A percentile compares a stretch with the other conserved stretches of the same genome.
Evolutionary conservation across 2,329 filamentous ascomycete species (phyloP).

Genomic region (Aspergillus fumigatiaffinis): DNA sequence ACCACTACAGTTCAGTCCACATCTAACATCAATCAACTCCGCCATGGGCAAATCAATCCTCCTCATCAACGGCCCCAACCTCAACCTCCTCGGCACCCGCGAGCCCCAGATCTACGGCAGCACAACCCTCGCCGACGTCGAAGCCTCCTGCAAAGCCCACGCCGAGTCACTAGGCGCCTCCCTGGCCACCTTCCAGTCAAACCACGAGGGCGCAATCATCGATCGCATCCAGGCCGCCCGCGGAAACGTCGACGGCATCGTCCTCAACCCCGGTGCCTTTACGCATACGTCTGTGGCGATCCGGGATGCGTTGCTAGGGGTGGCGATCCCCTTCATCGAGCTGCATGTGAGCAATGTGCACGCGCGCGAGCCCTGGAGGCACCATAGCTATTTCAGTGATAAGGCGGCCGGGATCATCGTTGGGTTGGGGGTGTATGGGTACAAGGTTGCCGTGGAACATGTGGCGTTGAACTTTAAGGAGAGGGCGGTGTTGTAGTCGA

Average conservation of each 20-base stretch:
- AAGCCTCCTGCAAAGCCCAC: constrained; percentile 47
- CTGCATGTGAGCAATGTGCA: constrained; percentile 75
- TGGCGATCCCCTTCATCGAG: constrained; percentile 70
- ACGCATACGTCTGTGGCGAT: constrained; percentile 75
- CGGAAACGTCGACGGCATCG: constrained; percentile 52
- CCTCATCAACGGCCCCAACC: constrained; percentile 77
- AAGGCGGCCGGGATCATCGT: constrained; percentile 72
- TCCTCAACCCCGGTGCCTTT: constrained; percentile 73
- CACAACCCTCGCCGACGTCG: constrained; percentile 63
- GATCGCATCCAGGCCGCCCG: constrained; percentile 69
- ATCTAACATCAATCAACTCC: not conserved
- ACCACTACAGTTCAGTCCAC: no score
- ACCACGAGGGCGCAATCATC: constrained; percentile 71
- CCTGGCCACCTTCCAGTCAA: constrained; percentile 66
- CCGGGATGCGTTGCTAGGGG: constrained; percentile 67
- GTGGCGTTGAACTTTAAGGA: constrained; percentile 37
- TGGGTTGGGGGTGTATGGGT: constrained; percentile 62
- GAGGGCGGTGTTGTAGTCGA: constrained; percentile 15
- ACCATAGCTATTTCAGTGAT: constrained; percentile 69
- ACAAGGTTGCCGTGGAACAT: constrained; percentile 57
- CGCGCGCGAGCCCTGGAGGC: constrained; percentile 63
- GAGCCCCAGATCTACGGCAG: constrained; percentile 71
- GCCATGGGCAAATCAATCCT: constrained; percentile 51
- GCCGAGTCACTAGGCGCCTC: constrained; percentile 47
- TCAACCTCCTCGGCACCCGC: constrained; percentile 72